These are phyloP conservation scores for Kokia cookei DNA, from an alignment of 441 rosid genomes.

Conservation along the genomic window DNA sequence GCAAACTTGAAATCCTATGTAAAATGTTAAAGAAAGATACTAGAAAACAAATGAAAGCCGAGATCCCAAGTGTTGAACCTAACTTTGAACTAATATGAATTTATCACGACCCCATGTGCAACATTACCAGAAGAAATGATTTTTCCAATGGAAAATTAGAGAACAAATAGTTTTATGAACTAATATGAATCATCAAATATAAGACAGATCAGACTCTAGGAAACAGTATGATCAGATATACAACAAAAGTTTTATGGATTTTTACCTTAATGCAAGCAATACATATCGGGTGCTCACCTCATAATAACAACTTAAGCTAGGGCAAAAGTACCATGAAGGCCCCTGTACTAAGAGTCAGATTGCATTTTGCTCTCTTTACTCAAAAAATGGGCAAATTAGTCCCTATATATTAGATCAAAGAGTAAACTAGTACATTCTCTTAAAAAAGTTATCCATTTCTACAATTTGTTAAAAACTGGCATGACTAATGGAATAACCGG, in stretches of 20 bases:
- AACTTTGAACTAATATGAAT: neutral
- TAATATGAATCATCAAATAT: neutral
- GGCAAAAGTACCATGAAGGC: no score
- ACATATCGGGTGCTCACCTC: neutral
- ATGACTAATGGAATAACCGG: no score
- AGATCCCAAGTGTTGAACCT: neutral
- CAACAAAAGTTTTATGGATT: neutral
- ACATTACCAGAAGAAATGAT: neutral
- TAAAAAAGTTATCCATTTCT: no score
- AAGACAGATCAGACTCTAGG: neutral
- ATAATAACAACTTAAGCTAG: neutral
- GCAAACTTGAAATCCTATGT: slow-evolving; percentile 11
- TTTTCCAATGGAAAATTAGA: neutral
- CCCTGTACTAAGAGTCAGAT: no score
- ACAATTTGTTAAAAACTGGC: no score
- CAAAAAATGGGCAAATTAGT: no score
- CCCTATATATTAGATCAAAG: no score
- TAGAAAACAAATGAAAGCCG: neutral
- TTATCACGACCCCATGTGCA: neutral
- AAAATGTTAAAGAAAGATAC: slow-evolving; percentile 10
- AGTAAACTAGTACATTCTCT: no score
- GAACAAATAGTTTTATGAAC: neutral
- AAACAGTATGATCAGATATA: neutral
- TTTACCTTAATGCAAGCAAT: neutral
- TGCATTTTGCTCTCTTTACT: no score